Base-by-base conservation (phyloP, 495 filamentous ascomycete genomes). In the Talaromyces borbonicus region DNA sequence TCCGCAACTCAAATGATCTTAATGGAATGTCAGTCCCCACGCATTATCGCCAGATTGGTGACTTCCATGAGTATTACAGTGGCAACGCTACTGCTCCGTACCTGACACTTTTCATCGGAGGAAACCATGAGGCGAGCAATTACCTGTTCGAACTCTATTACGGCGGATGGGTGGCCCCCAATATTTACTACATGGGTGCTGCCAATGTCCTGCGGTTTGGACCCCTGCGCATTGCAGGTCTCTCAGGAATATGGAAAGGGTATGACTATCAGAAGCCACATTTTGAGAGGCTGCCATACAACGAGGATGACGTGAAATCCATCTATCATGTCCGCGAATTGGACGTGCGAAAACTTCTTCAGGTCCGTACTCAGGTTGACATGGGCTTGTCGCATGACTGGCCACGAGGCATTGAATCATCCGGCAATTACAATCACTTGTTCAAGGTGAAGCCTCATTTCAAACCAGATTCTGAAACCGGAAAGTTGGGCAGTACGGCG, bases 101-200 rank as follows among this genome's bases (percentile, higher is more conserved):
- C 52, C 68, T 92, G 20, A 98, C 93, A 14, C 66, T 97, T 45
- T 97, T 97, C 61, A 77, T 95, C 40, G 90, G 81, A 29, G 92
- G 92, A 6, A 98, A 98, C 57, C 92, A 98, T 51, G 92, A 98
- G 61, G 88, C 92, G 0, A 80, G 84, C 49, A 87, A 83, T 25
- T 74, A 96, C 57, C 60, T 95, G 0, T 88, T 76, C 66, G 92
- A 98, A 57, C 75, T 98, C 2, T 93, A 86, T 67, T 94, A 97
- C 59, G 92, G 92, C 31, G 92, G 92, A 29, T 98, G 92, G 92
- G 92, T 87, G 1, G 90, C 90, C 1, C 89, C 85, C 14, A 95
- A 90, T 43, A 98, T 98, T 42, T 98, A 93, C 69, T 98, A 94
- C 67, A 62, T 97, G 53, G 92, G 92, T 32, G 88, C 89, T 9